Base-by-base conservation (phyloP, 2,329 filamentous ascomycete species). In the Cladorrhinum sp. region DNA sequence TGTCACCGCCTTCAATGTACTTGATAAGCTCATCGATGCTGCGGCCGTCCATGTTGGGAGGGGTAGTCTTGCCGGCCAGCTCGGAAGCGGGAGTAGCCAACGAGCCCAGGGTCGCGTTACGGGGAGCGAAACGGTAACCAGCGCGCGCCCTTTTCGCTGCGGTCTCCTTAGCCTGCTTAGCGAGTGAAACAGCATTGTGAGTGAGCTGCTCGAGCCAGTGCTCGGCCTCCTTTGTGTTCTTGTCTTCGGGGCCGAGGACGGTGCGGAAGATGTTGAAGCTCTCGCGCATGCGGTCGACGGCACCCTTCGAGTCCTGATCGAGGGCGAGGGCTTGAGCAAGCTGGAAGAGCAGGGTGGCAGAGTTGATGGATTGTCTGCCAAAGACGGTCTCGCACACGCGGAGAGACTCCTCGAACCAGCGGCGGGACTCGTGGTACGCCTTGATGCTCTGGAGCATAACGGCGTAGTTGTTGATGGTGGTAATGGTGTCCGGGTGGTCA, bases 391-490 rank as follows among this genome's bases (percentile, higher is more conserved):
- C 92, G 74, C 93, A 97, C 64, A 98, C 88, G 49, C 86, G 83
- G 56, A 98, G 86, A 9, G 93, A 96, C 66, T 92, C 89, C 76
- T 98, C 95, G 72, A 99, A 99, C 95, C 95, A 99, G 64, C 94
- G 82, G 56, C 95, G 89, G 51, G 94, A 98, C 76, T 96, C 92
- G 69, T 94, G 89, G 79, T 96, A 99, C 63, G 90, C 88, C 81
- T 98, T 96, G 69, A 97, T 84, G 59, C 92, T 88, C 77, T 99
- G 95, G 61, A 99, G 86, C 95, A 99, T 99, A 62, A 99, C 95
- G 7, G 95, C 95, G 20, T 92, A 94, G 72, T 99, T 99, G 84
- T 98, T 99, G 77, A 98, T 89, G 16, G 95, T 98, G 8, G 96
- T 99, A 76, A 99, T 97, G 8, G 92, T 96, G 77, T 99, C 95